phyloP scores from a whole-genome alignment of 345 rosid genomes.

The Eutrema heterophyllum region DNA sequence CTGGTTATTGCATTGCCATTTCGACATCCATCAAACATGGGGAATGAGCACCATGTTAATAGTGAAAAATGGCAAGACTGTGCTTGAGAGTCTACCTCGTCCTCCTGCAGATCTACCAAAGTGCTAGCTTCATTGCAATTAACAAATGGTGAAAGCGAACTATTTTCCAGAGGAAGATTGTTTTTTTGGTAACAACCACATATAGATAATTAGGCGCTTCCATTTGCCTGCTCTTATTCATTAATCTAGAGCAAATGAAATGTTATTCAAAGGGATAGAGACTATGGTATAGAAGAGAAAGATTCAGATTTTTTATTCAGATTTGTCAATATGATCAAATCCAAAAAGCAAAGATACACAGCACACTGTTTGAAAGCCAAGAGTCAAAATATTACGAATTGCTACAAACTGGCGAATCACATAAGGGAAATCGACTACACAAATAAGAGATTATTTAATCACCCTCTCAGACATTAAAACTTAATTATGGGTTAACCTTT shows the following conservation, averaged over 20 bases:
- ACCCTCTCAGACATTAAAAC: not conserved
- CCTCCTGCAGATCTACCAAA: conserved; percentile 76
- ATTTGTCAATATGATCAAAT: not conserved
- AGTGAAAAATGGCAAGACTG: conserved; percentile 64
- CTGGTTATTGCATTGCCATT: conserved; percentile 89
- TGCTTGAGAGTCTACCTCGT: conserved; percentile 55
- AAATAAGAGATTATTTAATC: not conserved
- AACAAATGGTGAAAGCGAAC: conserved; percentile 6
- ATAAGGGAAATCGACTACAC: not conserved
- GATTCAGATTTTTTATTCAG: conserved; percentile 2
- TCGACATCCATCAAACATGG: conserved; percentile 78
- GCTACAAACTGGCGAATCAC: conserved; percentile 3
- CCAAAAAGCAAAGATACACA: not conserved
- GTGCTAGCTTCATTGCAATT: conserved; percentile 43
- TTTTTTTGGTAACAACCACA: not conserved
- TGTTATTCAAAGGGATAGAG: conserved; percentile 12
- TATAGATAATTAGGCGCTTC: not conserved
- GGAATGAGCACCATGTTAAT: conserved; percentile 67
- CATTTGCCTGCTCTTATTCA: not conserved
- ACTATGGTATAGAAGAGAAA: conserved; percentile 10
- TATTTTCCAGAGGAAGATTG: not conserved
- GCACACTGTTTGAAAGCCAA: not conserved
- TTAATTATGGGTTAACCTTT: conserved; percentile 50
- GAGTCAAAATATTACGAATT: not conserved
- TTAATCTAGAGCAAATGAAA: conserved; percentile 1